Percentiles rank a stretch among this genome's conserved stretches.
Conservation (phyloP, 2,329 filamentous ascomycete genomes). For the Beauveria pseudobassiana region DNA sequence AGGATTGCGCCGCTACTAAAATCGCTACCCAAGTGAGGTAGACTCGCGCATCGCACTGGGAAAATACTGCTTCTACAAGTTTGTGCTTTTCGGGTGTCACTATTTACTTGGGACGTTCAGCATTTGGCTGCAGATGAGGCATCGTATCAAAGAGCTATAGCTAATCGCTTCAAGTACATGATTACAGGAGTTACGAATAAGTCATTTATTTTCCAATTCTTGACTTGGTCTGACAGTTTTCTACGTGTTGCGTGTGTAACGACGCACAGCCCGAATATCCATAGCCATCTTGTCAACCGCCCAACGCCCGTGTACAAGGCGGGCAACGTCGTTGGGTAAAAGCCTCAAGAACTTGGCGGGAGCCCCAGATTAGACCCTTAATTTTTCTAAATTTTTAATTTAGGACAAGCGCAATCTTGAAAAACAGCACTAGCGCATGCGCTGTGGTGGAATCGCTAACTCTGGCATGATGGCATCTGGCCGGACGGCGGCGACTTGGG, state of each 20-base stretch:
- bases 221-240: not conserved
- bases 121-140: not conserved
- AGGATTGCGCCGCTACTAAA: slow-evolving; percentile 46
- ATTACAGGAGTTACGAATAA: not conserved
- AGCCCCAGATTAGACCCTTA: not conserved
- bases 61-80: not conserved
- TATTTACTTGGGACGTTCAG: not conserved
- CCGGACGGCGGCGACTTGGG: not conserved
- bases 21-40: slow-evolving; percentile 33
- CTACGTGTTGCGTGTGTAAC: not conserved
- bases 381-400: not conserved
- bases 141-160: not conserved
- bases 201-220: not conserved
- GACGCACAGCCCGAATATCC: too few species aligned
- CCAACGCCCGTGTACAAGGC: slow-evolving; percentile 12
- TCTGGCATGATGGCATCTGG: not conserved
- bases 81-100: too few species aligned
- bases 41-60: not conserved
- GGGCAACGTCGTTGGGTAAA: not conserved
- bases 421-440: not conserved
- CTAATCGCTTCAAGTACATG: not conserved
- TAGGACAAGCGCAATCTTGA: slow-evolving; percentile 9
- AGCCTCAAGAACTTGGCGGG: not conserved
- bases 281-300: too few species aligned
- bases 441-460: not conserved